phyloP scores from a whole-genome alignment of 768 basidiomycete species.

The Hortiboletus flavorubellus region DNA sequence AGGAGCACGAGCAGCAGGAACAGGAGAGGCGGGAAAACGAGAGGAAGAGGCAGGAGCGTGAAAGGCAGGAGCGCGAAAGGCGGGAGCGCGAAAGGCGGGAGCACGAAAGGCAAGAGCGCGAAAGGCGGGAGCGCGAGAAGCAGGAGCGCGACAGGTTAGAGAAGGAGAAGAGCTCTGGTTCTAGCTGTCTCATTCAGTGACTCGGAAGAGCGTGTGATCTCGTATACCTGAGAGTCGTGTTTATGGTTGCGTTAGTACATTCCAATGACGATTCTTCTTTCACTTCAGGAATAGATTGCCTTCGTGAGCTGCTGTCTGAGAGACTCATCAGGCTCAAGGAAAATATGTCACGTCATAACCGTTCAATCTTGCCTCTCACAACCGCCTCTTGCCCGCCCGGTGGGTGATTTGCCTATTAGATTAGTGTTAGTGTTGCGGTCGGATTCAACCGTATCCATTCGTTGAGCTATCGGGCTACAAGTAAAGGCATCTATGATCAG shows the following conservation, averaged over 20 bases:
- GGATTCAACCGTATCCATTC: too few species aligned
- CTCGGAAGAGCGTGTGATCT: neutral
- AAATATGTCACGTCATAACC: too few species aligned
- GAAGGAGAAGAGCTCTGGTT: constrained; percentile 6
- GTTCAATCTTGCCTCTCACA: too few species aligned
- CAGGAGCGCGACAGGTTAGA: neutral
- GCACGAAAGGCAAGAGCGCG: neutral
- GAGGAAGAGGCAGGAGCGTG: neutral
- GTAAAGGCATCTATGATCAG: too few species aligned
- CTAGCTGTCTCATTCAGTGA: constrained; percentile 10
- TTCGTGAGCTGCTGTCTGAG: neutral
- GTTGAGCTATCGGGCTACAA: too few species aligned
- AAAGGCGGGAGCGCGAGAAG: neutral
- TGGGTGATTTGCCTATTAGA: too few species aligned
- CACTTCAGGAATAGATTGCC: neutral
- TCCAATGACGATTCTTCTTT: neutral
- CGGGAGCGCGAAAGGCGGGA: neutral
- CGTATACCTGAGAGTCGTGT: neutral
- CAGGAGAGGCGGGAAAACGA: neutral
- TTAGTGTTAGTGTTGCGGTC: too few species aligned
- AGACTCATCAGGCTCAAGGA: neutral
- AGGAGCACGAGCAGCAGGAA: neutral
- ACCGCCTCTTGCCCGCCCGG: too few species aligned
- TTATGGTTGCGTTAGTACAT: neutral
- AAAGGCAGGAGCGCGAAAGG: neutral